phyloP scores from a whole-genome alignment of 2,329 filamentous ascomycete genomes.

The Echinosphaeria canescens region DNA sequence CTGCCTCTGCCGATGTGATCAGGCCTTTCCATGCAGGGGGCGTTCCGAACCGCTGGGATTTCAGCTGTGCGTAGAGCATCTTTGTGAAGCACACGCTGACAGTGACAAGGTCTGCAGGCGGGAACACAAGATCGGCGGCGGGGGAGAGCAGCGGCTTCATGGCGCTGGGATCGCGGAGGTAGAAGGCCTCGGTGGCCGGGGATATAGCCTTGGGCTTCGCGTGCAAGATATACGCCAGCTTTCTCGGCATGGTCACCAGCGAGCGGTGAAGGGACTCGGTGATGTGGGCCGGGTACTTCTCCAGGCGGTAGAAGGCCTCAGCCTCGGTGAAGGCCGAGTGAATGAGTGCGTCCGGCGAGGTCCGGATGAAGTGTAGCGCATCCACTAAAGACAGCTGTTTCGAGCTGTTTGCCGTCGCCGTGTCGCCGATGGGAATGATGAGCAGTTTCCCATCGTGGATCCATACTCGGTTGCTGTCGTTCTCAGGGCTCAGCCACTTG shows the following conservation, averaged over 20 bases:
- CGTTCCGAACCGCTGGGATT: slow-evolving; percentile 61
- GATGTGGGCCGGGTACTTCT: slow-evolving; percentile 65
- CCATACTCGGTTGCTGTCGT: slow-evolving; percentile 79
- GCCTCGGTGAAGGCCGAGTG: slow-evolving; percentile 57
- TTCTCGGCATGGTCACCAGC: slow-evolving; percentile 54
- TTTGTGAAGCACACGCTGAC: slow-evolving; percentile 68
- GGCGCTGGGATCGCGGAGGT: slow-evolving; percentile 63
- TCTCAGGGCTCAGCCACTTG: slow-evolving; percentile 78
- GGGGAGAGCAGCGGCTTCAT: slow-evolving; percentile 44
- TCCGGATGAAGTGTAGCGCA: slow-evolving; percentile 38
- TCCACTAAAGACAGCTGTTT: slow-evolving; percentile 35
- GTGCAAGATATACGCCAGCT: slow-evolving; percentile 61
- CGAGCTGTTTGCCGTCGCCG: slow-evolving; percentile 8
- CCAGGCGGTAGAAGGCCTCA: slow-evolving; percentile 77
- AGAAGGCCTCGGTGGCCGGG: slow-evolving; percentile 77
- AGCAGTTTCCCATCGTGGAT: slow-evolving; percentile 56
- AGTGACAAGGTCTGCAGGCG: slow-evolving; percentile 58
- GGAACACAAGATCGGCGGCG: slow-evolving; percentile 35
- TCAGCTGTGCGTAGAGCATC: slow-evolving; percentile 77
- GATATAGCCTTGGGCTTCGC: slow-evolving; percentile 55
- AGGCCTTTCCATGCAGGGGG: slow-evolving; percentile 26
- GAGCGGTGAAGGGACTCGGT: slow-evolving; percentile 55
- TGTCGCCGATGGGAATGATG: slow-evolving; percentile 39
- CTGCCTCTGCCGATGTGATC: slow-evolving; percentile 10
- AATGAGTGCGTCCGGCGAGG: slow-evolving; percentile 31